Percentiles rank a stretch among this genome's conserved stretches.
These are phyloP conservation scores for Dothidotthia symphoricarpi DNA, from an alignment of 2,329 filamentous ascomycete genomes.

Conservation along the genomic window DNA sequence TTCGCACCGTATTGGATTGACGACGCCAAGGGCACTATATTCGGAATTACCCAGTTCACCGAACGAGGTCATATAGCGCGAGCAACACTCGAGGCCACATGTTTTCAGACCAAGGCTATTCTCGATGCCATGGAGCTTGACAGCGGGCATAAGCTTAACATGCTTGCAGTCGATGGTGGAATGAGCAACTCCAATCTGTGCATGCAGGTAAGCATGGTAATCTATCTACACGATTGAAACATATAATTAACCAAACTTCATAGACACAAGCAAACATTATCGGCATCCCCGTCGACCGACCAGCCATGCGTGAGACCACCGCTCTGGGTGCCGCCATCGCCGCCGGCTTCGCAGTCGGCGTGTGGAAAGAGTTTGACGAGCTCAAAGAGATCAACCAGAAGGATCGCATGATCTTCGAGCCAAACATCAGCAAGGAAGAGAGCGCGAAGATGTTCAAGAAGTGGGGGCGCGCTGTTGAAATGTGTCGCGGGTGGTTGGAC, in stretches of 20 bases:
- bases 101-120: slow-evolving; percentile 90
- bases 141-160: slow-evolving; percentile 70
- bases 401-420: slow-evolving; percentile 68
- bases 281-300: slow-evolving; percentile 77
- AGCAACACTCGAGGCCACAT: slow-evolving; percentile 85
- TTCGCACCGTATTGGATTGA: slow-evolving; percentile 96
- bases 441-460: slow-evolving; percentile 64
- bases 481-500: slow-evolving; percentile 72
- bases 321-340: slow-evolving; percentile 85
- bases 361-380: slow-evolving; percentile 75
- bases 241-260: slow-evolving; percentile 14
- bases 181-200: slow-evolving; percentile 85
- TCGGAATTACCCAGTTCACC: slow-evolving; percentile 83
- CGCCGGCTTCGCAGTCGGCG: slow-evolving; percentile 76
- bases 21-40: slow-evolving; percentile 80
- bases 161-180: slow-evolving; percentile 81
- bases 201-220: slow-evolving; percentile 61
- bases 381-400: slow-evolving; percentile 69
- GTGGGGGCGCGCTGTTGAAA: slow-evolving; percentile 68
- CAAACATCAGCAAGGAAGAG: slow-evolving; percentile 59
- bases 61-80: slow-evolving; percentile 82
- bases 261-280: slow-evolving; percentile 81
- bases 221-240: slow-evolving; percentile 3
- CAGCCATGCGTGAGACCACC: slow-evolving; percentile 87
- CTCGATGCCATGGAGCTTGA: slow-evolving; percentile 89